These are phyloP conservation scores for Aspergillus arachidicola DNA, from an alignment of 2,329 filamentous ascomycete genomes.

Conservation along the genomic window DNA sequence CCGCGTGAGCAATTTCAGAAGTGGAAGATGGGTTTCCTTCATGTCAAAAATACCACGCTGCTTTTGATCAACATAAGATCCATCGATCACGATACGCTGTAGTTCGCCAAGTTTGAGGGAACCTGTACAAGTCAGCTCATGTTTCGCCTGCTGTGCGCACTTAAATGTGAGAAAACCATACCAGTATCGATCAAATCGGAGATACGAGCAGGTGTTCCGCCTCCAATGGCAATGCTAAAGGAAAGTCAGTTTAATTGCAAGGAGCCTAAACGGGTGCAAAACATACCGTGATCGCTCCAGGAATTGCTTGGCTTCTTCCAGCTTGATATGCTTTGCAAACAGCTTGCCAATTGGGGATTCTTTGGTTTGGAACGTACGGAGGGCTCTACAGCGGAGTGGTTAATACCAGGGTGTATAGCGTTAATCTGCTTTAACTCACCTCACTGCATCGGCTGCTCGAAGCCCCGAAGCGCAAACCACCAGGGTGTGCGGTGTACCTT, in stretches of 20 bases:
- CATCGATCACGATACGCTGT: constrained; percentile 82
- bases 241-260: constrained; percentile 7
- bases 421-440: constrained; percentile 49
- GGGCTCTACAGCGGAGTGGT: constrained; percentile 53
- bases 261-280: not conserved
- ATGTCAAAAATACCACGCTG: constrained; percentile 93
- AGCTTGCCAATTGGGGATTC: constrained; percentile 81
- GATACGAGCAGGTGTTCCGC: constrained; percentile 84
- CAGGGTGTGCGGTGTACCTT: constrained; percentile 80
- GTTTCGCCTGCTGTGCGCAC: not conserved
- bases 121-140: constrained; percentile 47
- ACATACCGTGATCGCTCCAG: constrained; percentile 63
- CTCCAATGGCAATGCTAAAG: constrained; percentile 75
- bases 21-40: constrained; percentile 83
- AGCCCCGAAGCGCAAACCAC: constrained; percentile 84
- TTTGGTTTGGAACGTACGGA: constrained; percentile 79
- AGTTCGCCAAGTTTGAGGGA: constrained; percentile 71
- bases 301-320: constrained; percentile 80
- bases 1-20: constrained; percentile 73
- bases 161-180: constrained; percentile 41
- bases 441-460: constrained; percentile 80
- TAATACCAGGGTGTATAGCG: not conserved
- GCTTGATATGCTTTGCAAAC: constrained; percentile 98
- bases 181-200: constrained; percentile 81
- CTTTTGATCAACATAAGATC: constrained; percentile 91